Evolutionary conservation across 345 rosid species (phyloP), one percentile per base, ranked within the genome.

Genomic region (Odontarrhena argentea): DNA sequence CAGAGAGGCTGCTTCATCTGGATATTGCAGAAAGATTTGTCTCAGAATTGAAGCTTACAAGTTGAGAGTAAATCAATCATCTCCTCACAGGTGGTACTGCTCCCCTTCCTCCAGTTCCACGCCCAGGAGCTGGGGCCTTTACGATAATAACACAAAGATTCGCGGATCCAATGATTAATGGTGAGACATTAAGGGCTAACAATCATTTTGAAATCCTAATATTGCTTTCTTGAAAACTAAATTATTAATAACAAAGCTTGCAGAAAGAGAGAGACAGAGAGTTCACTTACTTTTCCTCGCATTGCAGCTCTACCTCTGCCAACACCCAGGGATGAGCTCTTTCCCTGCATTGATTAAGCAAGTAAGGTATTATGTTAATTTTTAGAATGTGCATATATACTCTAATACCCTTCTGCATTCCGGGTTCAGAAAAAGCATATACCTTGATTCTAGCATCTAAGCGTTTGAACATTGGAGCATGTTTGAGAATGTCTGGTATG

Each of bases 381-480:
- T 28, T 3, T 28, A 41, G 14, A 28, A 71, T 18, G 41, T 26
- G 11, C n/a, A 22, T 34, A 55, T 24, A 48, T 28, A 46, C 14
- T 13, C 32, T 51, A 7, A 1, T 1, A 53, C 30, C 7, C 18
- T 22, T 55, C 63, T 15, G 32, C 40, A 34, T 68, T 15, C 13
- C 65, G 30, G 47, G 55, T 52, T 45, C 36, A 43, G 30, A 60
- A 66, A 56, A 66, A 56, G 54, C 9, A 49, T 9, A 54, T 78
- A 84, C 97, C 96, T 91, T 95, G 80, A 95, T 95, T 79, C 95
- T 89, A 71, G 99, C 97, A 81, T 95, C 99, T 63, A 89, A 78
- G 25, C 96, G 96, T 79, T 91, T 95, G 83, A 91, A 95, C 97
- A 95, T 95, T 7, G 99, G 97, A 69, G 99, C 96, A 50, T 91